Evolutionary conservation across 164 flowering plant genomes (phyloP), one percentile per base, ranked within the genome.

Genomic region (Aristolochia californica): DNA sequence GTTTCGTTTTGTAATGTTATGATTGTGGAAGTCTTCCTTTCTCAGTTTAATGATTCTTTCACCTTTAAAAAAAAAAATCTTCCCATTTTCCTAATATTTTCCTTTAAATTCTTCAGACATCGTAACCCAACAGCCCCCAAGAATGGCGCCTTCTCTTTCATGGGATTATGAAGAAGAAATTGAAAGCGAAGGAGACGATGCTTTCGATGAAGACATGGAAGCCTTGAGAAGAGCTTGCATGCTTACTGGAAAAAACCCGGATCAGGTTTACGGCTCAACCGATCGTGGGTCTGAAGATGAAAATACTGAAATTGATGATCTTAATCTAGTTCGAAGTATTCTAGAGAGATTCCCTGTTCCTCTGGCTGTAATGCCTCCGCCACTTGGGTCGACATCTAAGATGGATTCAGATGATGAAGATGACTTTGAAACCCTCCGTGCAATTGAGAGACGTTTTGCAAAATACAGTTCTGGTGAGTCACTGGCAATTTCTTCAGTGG

Each of bases 391-490:
- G 4, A 15, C 50, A 16, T 23, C 57, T 77, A 48, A 49, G 58
- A 10, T 84, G 1, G 53, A 23, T 7, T 62, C 64, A 1, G 69
- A 72, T 26, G 77, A 73, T 7, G 82, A 80, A 4, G 88, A 84
- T 45, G 95, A 80, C 63, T 79, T 80, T 20, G 91, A 89, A 45
- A 80, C 80, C 4, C 75, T 89, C 2, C 83, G 81, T 5, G 81
- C 84, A 3, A 80, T 93, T 62, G 74, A 76, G 72, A 62, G 63
- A 56, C 80, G 96, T 28, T 87, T 89, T 61, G 51, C 78, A 0
- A 76, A 77, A 16, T 84, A 82, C 61, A 65, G 65, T 55, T 53
- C 26, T 1, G 74, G 86, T 83, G 49, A 43, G 74, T 63, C 1
- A n/a, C 54, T 10, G 9, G 5, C 40, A 3, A 12, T 34, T 34